Conservation (phyloP, 2,329 filamentous ascomycete species). For the Penicillium psychrosexuale region DNA sequence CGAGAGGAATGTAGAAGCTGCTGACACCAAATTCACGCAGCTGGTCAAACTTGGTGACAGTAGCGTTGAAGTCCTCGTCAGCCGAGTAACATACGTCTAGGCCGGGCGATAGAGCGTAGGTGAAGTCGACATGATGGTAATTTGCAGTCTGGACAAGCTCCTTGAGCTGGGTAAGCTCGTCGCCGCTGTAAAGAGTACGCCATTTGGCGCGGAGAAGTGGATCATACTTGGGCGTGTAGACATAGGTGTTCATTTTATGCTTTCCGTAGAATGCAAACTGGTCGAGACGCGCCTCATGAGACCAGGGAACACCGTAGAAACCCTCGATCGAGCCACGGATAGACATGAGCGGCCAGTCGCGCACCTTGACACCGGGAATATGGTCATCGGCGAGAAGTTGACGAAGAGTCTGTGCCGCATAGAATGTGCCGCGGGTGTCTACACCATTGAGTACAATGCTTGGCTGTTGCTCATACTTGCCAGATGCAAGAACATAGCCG, state of each 20-base stretch:
- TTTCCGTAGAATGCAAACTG: slow-evolving; percentile 21
- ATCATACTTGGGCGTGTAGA: slow-evolving; percentile 26
- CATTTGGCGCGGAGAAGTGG: slow-evolving; percentile 19
- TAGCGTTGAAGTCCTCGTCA: background rate
- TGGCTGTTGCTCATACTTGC: background rate
- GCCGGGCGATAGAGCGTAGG: background rate
- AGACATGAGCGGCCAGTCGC: slow-evolving; percentile 26
- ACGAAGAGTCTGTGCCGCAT: background rate
- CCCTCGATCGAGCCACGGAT: slow-evolving; percentile 25
- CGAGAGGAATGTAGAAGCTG: background rate
- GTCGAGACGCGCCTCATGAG: slow-evolving; percentile 24
- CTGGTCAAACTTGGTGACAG: background rate
- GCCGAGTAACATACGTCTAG: background rate
- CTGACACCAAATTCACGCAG: background rate
- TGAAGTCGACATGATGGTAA: background rate
- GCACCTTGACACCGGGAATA: slow-evolving; percentile 12
- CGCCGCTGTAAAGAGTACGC: slow-evolving; percentile 19
- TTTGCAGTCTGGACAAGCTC: slow-evolving; percentile 1
- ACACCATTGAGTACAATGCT: slow-evolving; percentile 1
- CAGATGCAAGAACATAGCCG: background rate
- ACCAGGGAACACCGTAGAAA: slow-evolving; percentile 25
- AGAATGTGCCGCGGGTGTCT: background rate
- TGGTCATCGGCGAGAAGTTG: background rate
- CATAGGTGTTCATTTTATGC: slow-evolving; percentile 26
- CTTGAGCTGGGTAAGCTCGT: slow-evolving; percentile 4